phyloP scores from a whole-genome alignment of 2,329 filamentous ascomycete genomes.

The Aspergillus nomiae region DNA sequence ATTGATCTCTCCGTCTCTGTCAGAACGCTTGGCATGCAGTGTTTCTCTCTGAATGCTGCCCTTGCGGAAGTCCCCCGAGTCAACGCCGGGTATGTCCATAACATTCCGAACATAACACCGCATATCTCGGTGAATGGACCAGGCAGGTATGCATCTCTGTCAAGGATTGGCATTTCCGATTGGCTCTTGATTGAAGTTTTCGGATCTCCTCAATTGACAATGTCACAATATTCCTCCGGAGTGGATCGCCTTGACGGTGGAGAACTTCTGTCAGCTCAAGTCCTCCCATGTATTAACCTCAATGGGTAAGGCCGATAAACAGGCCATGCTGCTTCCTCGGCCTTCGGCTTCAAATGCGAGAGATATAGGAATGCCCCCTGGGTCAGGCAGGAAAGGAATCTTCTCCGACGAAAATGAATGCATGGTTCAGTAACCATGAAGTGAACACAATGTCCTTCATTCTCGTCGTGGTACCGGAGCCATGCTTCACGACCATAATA shows the following conservation, averaged over 20 bases:
- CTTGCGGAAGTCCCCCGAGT: not conserved
- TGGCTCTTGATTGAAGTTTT: not conserved
- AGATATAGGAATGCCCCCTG: not conserved
- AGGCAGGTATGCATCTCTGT: not conserved
- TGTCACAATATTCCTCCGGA: not conserved
- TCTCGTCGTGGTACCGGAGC: not conserved
- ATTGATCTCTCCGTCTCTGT: not conserved
- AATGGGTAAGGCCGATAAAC: not conserved
- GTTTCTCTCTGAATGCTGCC: not conserved
- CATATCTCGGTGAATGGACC: not conserved
- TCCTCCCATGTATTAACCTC: not conserved
- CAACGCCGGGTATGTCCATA: not conserved
- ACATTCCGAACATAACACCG: not conserved
- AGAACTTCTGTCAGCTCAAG: not conserved
- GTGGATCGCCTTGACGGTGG: not conserved
- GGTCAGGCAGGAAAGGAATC: not conserved
- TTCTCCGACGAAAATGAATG: not conserved
- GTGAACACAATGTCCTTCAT: not conserved
- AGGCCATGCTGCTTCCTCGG: not conserved
- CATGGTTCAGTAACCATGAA: not conserved
- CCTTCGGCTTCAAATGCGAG: not conserved
- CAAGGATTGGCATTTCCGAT: not conserved
- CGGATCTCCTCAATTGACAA: not conserved
- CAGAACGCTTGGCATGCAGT: not conserved
- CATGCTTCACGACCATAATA: not conserved